Conservation (phyloP, 129 eudicot species). For the Lactuca saligna region DNA sequence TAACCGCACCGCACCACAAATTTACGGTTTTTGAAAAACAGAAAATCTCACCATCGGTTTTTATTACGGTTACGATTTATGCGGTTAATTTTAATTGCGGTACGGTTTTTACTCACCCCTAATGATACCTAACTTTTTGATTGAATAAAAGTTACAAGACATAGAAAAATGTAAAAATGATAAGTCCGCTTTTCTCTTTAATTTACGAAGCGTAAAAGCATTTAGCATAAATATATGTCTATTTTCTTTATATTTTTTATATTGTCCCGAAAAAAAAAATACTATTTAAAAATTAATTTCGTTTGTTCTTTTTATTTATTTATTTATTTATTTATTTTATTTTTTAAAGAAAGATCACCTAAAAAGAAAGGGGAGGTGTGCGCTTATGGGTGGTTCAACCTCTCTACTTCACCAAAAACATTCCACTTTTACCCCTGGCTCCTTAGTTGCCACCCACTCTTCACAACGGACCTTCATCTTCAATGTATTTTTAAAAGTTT, state of each 20-base stretch:
- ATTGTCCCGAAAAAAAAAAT: not conserved
- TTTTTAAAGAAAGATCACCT: slow-evolving; percentile 3
- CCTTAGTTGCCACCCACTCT: slow-evolving; percentile 37
- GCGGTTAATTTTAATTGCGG: no score
- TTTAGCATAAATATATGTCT: not conserved
- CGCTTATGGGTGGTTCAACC: slow-evolving; percentile 35
- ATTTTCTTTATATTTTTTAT: not conserved
- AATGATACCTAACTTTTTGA: no score
- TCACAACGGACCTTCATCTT: slow-evolving; percentile 5
- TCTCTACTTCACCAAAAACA: slow-evolving; percentile 32
- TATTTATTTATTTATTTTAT: no score
- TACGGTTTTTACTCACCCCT: no score
- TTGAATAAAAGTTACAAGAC: no score
- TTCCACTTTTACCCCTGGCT: slow-evolving; percentile 8
- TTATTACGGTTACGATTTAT: no score
- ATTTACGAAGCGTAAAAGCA: no score
- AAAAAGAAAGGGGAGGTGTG: slow-evolving; percentile 18
- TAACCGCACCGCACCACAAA: no score
- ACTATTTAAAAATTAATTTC: not conserved
- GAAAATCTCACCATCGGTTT: no score
- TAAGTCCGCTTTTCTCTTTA: not conserved
- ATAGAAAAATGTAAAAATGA: not conserved
- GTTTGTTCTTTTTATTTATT: no score
- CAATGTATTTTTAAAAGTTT: not conserved
- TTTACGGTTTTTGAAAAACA: no score